Evolutionary conservation across 1,139 yeast genomes (phyloP).

Genomic region (Taphrina pruni): DNA sequence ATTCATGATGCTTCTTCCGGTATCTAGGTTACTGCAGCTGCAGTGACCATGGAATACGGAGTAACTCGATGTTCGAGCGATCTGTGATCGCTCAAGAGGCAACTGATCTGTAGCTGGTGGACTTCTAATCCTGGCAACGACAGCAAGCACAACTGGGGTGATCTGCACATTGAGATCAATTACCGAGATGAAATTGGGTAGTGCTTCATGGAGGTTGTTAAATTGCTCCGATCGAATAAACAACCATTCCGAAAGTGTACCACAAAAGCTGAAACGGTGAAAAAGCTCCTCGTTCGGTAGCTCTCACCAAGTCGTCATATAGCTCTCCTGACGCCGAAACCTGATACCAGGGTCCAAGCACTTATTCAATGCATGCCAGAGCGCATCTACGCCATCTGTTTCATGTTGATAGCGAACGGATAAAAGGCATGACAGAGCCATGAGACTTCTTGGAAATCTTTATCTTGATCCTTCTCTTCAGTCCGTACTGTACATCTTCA

Average conservation of each 20-base stretch:
- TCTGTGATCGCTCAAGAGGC: too few species aligned
- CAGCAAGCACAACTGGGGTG: constrained; percentile 92
- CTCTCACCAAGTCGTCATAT: neutral
- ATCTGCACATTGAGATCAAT: constrained; percentile 94
- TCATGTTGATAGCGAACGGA: neutral
- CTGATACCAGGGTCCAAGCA: constrained; percentile 9
- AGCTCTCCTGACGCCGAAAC: neutral
- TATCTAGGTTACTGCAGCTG: too few species aligned
- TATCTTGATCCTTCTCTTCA: neutral
- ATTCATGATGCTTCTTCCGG: too few species aligned
- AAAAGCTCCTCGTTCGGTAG: neutral
- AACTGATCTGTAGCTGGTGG: constrained; percentile 60
- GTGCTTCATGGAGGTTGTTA: constrained; percentile 54
- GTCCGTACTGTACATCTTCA: neutral
- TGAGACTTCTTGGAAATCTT: neutral
- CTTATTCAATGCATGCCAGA: constrained; percentile 2
- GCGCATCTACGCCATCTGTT: constrained; percentile 7
- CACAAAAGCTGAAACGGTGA: neutral
- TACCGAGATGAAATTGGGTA: constrained; percentile 88
- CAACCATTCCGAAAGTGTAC: neutral
- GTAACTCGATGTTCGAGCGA: too few species aligned
- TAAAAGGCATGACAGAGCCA: neutral
- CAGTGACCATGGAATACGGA: too few species aligned
- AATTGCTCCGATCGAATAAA: constrained; percentile 40
- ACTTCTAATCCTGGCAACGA: constrained; percentile 91